phyloP scores from a whole-genome alignment of 2,329 filamentous ascomycete species.

The Aspergillus unguis region DNA sequence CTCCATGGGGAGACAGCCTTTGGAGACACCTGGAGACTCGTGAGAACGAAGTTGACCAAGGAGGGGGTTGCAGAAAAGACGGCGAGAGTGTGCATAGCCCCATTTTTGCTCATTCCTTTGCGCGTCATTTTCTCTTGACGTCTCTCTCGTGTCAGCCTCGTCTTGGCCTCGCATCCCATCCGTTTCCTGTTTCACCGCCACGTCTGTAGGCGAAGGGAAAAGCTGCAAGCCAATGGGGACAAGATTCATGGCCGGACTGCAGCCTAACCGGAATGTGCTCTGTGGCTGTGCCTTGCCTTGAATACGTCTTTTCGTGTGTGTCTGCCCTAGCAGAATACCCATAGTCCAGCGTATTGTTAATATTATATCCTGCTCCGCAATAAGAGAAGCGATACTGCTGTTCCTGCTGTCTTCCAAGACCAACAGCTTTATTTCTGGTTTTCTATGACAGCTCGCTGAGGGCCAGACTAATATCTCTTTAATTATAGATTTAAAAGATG shows the following conservation, averaged over 20 bases:
- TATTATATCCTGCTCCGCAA: too few species aligned
- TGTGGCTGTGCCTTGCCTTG: not conserved
- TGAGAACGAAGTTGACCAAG: not conserved
- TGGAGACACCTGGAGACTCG: not conserved
- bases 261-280: not conserved
- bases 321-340: not conserved
- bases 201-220: not conserved
- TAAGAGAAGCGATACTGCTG: too few species aligned
- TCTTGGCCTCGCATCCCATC: not conserved
- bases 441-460: too few species aligned
- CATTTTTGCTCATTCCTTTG: not conserved
- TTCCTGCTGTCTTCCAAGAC: too few species aligned
- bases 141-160: not conserved
- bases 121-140: not conserved
- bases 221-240: not conserved
- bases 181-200: not conserved
- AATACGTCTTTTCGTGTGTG: not conserved
- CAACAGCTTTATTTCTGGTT: too few species aligned
- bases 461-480: too few species aligned
- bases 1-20: not conserved
- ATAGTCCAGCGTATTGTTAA: too few species aligned
- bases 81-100: not conserved
- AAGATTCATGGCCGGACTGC: not conserved
- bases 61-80: not conserved
- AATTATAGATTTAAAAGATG: not conserved